Evolutionary conservation across 2,329 filamentous ascomycete genomes (phyloP).

Genomic region (Phyllosticta capitalensis): DNA sequence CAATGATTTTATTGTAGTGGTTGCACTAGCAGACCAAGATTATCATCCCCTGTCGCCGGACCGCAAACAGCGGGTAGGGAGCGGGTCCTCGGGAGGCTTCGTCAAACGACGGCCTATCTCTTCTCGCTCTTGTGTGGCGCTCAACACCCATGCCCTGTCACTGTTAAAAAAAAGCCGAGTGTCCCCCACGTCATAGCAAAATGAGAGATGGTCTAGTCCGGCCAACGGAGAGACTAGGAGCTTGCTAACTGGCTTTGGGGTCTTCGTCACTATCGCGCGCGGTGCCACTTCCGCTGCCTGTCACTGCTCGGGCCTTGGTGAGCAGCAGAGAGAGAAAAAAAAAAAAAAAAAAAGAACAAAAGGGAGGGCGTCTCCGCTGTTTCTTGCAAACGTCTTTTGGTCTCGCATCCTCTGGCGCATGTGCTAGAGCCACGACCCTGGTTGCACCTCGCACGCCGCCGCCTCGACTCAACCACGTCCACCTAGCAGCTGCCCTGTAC

Average conservation of each 20-base stretch:
- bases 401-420: background rate
- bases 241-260: background rate
- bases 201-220: background rate
- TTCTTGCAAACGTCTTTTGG: background rate
- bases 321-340: background rate
- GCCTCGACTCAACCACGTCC: background rate
- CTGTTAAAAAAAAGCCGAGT: background rate
- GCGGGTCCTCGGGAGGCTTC: constrained; percentile 6
- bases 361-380: background rate
- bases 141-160: no score
- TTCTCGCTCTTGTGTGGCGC: no score
- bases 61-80: background rate
- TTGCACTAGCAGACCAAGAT: background rate
- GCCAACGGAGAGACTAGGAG: background rate
- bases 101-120: constrained; percentile 1
- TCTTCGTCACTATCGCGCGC: background rate
- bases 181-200: background rate
- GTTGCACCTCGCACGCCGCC: background rate
- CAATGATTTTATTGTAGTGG: background rate
- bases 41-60: background rate
- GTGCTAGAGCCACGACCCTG: background rate
- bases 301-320: background rate
- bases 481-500: background rate
- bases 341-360: background rate
- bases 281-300: background rate